phyloP scores from a whole-genome alignment of 768 basidiomycete genomes.

The Phaeotremella fagi region DNA sequence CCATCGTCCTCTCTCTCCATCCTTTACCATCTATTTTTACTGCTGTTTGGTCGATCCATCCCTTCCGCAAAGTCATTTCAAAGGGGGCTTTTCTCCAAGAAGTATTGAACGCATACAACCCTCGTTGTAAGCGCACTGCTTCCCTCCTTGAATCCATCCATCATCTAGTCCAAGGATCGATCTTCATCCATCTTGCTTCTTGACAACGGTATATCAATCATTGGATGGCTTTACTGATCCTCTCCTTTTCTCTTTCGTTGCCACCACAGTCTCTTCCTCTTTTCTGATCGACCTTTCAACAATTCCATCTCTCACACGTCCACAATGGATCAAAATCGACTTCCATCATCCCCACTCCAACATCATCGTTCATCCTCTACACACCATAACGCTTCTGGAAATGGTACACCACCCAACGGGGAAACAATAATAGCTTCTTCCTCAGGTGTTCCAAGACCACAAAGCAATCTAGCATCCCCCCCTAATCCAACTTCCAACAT shows the following conservation, averaged over 20 bases:
- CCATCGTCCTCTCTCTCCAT: too few relatives aligned
- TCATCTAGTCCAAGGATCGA: too few relatives aligned
- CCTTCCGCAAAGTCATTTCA: too few relatives aligned
- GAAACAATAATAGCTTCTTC: not conserved
- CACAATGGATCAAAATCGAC: slow-evolving; percentile 26
- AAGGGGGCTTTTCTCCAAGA: too few relatives aligned
- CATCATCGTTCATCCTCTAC: slow-evolving; percentile 20
- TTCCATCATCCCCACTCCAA: slow-evolving; percentile 29
- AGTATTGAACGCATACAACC: too few relatives aligned
- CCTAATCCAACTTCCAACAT: slow-evolving; percentile 14
- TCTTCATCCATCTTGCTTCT: too few relatives aligned
- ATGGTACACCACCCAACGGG: not conserved
- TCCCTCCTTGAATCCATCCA: too few relatives aligned
- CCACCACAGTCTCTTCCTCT: not conserved
- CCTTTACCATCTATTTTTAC: too few relatives aligned
- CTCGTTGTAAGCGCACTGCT: too few relatives aligned
- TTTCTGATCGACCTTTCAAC: not conserved
- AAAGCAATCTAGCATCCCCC: slow-evolving; percentile 10
- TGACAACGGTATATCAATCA: too few relatives aligned
- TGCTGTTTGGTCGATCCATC: too few relatives aligned
- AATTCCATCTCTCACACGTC: not conserved
- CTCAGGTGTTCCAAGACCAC: not conserved
- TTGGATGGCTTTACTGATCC: too few relatives aligned
- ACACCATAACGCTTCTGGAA: slow-evolving; percentile 2
- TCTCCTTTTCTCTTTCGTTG: not conserved